Conservation (phyloP, 2,329 filamentous ascomycete genomes). For the Penicillium sp. region DNA sequence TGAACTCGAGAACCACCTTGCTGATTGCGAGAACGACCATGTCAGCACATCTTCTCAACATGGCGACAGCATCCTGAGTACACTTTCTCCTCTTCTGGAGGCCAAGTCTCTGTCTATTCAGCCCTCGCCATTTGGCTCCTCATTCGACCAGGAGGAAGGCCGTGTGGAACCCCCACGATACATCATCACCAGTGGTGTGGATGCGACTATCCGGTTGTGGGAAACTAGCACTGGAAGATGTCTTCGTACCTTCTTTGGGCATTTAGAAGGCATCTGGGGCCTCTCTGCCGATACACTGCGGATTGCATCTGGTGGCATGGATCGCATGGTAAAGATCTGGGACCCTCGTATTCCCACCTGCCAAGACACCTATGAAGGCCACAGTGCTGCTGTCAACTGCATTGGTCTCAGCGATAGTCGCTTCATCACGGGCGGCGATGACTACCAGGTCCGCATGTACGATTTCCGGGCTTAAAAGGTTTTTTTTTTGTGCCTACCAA, state of each 20-base stretch:
- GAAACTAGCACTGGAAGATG: conserved; percentile 79
- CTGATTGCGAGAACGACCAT: conserved; percentile 58
- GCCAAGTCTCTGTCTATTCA: conserved; percentile 34
- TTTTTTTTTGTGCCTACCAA: background rate
- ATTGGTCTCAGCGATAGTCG: conserved; percentile 85
- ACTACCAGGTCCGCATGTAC: conserved; percentile 85
- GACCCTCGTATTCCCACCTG: conserved; percentile 88
- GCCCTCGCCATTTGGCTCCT: conserved; percentile 58
- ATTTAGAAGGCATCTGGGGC: conserved; percentile 94
- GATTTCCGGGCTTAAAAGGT: conserved; percentile 56
- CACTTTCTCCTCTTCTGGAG: conserved; percentile 27
- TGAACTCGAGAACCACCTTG: conserved; percentile 73
- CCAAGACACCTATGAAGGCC: conserved; percentile 87
- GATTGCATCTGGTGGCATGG: conserved; percentile 85
- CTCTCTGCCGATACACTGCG: conserved; percentile 84
- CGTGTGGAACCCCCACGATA: conserved; percentile 80
- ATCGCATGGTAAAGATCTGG: conserved; percentile 95
- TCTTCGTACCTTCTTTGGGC: conserved; percentile 90
- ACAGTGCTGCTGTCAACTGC: conserved; percentile 88
- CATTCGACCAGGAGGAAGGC: conserved; percentile 59
- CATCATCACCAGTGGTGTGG: conserved; percentile 88
- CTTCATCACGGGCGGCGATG: conserved; percentile 89
- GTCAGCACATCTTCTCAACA: conserved; percentile 38
- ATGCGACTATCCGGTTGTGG: conserved; percentile 91
- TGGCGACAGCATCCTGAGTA: conserved; percentile 26